Evolutionary conservation across 2,329 filamentous ascomycete species (phyloP).

Genomic region (Byssoonygena ceratinophila): DNA sequence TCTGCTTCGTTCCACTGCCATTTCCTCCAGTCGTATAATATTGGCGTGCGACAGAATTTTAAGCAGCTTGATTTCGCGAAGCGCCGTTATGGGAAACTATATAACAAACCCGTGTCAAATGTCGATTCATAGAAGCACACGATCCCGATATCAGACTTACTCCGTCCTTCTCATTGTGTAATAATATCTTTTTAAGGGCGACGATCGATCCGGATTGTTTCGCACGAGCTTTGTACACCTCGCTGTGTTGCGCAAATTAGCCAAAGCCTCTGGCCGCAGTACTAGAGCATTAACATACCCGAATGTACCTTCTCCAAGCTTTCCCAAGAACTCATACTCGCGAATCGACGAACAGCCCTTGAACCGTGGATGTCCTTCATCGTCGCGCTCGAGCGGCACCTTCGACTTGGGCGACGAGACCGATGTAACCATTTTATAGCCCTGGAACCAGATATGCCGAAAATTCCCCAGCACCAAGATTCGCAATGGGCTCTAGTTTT

Average conservation of each 20-base stretch:
- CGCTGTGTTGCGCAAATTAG: slow-evolving; percentile 38
- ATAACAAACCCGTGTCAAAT: background rate
- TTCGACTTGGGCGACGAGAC: slow-evolving; percentile 22
- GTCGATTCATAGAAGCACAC: background rate
- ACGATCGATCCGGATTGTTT: slow-evolving; percentile 64
- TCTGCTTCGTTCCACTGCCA: slow-evolving; percentile 75
- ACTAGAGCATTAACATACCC: slow-evolving; percentile 47
- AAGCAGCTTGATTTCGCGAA: slow-evolving; percentile 93
- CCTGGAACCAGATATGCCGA: background rate
- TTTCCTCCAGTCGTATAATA: slow-evolving; percentile 77
- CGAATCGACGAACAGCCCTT: slow-evolving; percentile 60
- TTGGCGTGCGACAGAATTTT: slow-evolving; percentile 92
- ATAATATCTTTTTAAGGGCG: slow-evolving; percentile 95
- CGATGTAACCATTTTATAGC: slow-evolving; percentile 24
- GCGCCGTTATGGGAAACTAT: slow-evolving; percentile 89
- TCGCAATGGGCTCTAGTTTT: background rate
- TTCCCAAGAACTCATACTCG: slow-evolving; percentile 34
- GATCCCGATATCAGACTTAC: slow-evolving; percentile 38
- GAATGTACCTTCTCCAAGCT: slow-evolving; percentile 89
- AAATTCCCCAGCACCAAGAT: background rate
- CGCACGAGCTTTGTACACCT: slow-evolving; percentile 82
- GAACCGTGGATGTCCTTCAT: slow-evolving; percentile 51
- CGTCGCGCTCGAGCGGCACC: slow-evolving; percentile 37
- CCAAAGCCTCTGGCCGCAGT: slow-evolving; percentile 13
- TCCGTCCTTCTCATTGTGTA: slow-evolving; percentile 98